These are phyloP conservation scores for Yarrowia sp. DNA, from an alignment of 805 yeast species.

Conservation along the genomic window DNA sequence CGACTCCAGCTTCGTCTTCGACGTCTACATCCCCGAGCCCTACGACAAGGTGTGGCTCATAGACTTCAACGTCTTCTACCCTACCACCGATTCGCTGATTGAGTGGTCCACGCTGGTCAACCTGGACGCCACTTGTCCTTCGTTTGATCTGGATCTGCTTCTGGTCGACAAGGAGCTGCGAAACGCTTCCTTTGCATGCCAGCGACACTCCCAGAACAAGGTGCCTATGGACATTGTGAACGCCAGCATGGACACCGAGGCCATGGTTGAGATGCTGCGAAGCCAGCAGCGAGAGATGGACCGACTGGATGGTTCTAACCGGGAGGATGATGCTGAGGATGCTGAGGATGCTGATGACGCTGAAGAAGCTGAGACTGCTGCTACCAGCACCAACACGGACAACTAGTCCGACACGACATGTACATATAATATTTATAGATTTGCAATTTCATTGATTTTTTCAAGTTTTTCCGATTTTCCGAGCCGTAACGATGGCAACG, in stretches of 20 bases:
- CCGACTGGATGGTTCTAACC: not conserved
- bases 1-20: conserved; percentile 63
- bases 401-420: not conserved
- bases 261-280: conserved; percentile 53
- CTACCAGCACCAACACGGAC: not conserved
- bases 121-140: conserved; percentile 31
- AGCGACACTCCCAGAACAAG: conserved; percentile 84
- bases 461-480: too few species aligned
- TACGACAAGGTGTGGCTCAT: conserved; percentile 62
- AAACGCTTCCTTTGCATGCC: conserved; percentile 70
- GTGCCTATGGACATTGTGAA: conserved; percentile 91
- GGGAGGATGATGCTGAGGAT: not conserved
- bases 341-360: not conserved
- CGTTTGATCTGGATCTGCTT: conserved; percentile 48
- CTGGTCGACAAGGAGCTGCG: conserved; percentile 63
- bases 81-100: conserved; percentile 75
- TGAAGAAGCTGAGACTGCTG: not conserved
- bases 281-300: conserved; percentile 20
- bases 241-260: conserved; percentile 66
- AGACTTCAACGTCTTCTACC: conserved; percentile 82
- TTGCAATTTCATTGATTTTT: too few species aligned
- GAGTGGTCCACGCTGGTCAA: conserved; percentile 77
- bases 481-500: not conserved
- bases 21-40: conserved; percentile 79
- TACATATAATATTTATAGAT: conserved; percentile 17